These are phyloP conservation scores for Eucalyptus leucophloia DNA, from an alignment of 345 rosid species.

Conservation along the genomic window DNA sequence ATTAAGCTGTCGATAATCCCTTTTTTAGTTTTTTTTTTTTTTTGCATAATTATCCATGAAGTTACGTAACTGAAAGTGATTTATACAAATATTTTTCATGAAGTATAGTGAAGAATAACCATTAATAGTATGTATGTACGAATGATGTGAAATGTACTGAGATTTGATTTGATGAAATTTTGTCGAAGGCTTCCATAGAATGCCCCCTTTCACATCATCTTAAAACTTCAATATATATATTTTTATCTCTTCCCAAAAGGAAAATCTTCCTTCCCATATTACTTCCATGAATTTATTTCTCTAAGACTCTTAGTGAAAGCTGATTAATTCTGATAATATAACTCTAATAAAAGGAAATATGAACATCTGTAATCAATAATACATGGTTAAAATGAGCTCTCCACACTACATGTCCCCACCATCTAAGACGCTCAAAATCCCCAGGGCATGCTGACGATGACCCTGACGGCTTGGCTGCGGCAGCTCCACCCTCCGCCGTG, in stretches of 20 bases:
- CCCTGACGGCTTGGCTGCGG: conserved; percentile 61
- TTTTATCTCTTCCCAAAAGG: not conserved
- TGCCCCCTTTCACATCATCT: not conserved
- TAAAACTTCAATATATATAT: too few species aligned
- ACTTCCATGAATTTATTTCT: not conserved
- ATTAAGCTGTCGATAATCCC: not conserved
- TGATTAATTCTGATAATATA: not conserved
- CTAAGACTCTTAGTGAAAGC: not conserved
- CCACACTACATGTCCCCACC: not conserved
- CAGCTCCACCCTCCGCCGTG: conserved; percentile 64
- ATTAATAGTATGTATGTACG: not conserved
- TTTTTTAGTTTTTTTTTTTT: too few species aligned
- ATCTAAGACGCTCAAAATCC: not conserved
- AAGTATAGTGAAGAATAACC: not conserved
- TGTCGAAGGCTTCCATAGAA: not conserved
- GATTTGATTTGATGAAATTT: not conserved
- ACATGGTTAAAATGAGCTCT: not conserved
- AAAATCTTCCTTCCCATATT: not conserved
- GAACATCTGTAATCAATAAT: not conserved
- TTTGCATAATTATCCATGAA: too few species aligned
- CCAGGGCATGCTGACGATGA: conserved; percentile 67
- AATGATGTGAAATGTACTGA: not conserved
- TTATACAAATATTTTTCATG: not conserved
- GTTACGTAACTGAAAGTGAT: not conserved
- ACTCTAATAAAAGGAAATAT: not conserved